Conservation (phyloP, 257 asterid species). For the Primulina tabacum region DNA sequence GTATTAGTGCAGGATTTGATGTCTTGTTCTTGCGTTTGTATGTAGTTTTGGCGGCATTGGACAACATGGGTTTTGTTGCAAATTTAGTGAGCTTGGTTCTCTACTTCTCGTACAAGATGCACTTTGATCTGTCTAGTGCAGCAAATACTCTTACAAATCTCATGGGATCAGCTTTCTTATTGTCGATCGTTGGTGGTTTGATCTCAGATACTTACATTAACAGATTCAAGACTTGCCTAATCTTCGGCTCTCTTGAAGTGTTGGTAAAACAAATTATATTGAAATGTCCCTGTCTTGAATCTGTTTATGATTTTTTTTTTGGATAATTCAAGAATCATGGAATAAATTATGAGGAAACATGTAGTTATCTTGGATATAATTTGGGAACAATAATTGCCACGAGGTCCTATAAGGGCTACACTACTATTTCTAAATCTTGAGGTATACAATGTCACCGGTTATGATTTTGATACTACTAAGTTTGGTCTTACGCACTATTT, state of each 20-base stretch:
- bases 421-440: no score
- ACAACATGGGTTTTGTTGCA: slow-evolving; percentile 59
- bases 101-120: slow-evolving; percentile 58
- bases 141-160: slow-evolving; percentile 66
- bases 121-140: slow-evolving; percentile 50
- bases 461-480: not conserved
- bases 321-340: not conserved
- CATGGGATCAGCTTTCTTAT: slow-evolving; percentile 58
- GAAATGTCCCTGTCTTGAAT: not conserved
- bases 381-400: not conserved
- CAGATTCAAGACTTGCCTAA: slow-evolving; percentile 49
- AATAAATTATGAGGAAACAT: not conserved
- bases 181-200: slow-evolving; percentile 60
- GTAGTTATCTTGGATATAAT: not conserved
- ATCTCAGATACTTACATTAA: slow-evolving; percentile 58
- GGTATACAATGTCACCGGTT: not conserved
- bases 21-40: not conserved
- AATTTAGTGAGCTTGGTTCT: slow-evolving; percentile 64
- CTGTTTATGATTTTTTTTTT: not conserved
- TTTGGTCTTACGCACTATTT: not conserved
- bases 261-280: slow-evolving; percentile 28
- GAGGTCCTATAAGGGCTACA: not conserved
- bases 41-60: slow-evolving; percentile 52
- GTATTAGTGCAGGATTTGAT: not conserved
- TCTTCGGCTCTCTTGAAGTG: slow-evolving; percentile 47